Evolutionary conservation across 805 yeast genomes (phyloP).

Genomic region (Saccharomycopsis guyanensis): DNA sequence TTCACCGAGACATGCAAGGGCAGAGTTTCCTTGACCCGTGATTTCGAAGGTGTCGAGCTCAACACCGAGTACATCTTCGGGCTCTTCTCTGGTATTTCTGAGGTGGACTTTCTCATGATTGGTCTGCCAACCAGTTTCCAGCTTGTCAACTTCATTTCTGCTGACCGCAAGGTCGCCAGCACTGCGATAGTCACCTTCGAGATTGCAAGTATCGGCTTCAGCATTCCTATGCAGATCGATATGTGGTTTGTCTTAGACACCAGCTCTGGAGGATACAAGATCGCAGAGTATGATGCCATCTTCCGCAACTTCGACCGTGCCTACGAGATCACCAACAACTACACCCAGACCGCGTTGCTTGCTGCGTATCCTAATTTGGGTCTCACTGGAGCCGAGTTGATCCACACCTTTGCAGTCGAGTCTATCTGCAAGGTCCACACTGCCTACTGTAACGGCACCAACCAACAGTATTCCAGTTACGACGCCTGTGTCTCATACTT

Average conservation of each 20-base stretch:
- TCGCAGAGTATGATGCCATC: slow-evolving; percentile 22
- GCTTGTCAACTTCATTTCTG: slow-evolving; percentile 18
- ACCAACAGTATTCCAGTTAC: slow-evolving; percentile 21
- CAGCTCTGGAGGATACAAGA: slow-evolving; percentile 15
- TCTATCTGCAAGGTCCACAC: slow-evolving; percentile 23
- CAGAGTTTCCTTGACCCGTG: slow-evolving; percentile 23
- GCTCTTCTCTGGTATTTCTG: slow-evolving; percentile 19
- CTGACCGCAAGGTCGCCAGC: slow-evolving; percentile 19
- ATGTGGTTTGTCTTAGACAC: slow-evolving; percentile 11
- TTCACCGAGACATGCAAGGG: slow-evolving; percentile 23
- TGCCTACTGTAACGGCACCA: slow-evolving; percentile 22
- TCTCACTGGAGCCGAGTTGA: slow-evolving; percentile 6
- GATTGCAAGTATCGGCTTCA: slow-evolving; percentile 16
- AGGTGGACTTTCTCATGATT: slow-evolving; percentile 18
- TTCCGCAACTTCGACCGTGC: slow-evolving; percentile 22
- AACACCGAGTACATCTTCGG: slow-evolving; percentile 26
- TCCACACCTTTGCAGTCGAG: slow-evolving; percentile 16
- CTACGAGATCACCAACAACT: slow-evolving; percentile 14
- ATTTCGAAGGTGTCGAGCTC: slow-evolving; percentile 23
- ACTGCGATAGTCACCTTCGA: slow-evolving; percentile 19
- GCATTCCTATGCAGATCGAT: slow-evolving; percentile 22
- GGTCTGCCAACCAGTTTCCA: slow-evolving; percentile 21
- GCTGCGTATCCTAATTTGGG: slow-evolving; percentile 7
- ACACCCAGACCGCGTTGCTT: neutral
- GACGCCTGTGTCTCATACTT: slow-evolving; percentile 20